phyloP scores from a whole-genome alignment of 805 yeast species.

The Blastobotrys chiropterorum region DNA sequence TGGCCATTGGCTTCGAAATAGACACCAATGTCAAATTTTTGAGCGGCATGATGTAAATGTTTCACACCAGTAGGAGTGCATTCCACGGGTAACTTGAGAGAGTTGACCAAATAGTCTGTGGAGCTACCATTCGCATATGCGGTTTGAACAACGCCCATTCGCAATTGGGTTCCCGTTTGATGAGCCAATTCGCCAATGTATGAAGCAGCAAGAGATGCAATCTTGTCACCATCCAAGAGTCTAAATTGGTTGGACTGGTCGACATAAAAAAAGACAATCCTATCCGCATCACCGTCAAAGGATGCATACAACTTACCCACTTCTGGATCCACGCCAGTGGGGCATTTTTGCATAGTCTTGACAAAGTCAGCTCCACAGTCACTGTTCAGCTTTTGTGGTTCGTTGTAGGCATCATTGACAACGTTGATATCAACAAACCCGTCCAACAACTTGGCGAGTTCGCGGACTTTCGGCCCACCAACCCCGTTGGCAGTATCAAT shows the following conservation, averaged over 20 bases:
- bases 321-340: constrained; percentile 47
- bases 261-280: constrained; percentile 66
- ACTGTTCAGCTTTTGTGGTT: constrained; percentile 58
- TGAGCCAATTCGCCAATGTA: constrained; percentile 46
- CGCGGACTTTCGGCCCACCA: constrained; percentile 69
- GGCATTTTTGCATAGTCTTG: constrained; percentile 78
- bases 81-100: constrained; percentile 66
- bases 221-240: constrained; percentile 84
- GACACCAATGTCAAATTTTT: constrained; percentile 79
- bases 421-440: constrained; percentile 37
- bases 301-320: constrained; percentile 57
- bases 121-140: constrained; percentile 97
- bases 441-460: constrained; percentile 40
- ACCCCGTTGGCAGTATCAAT: constrained; percentile 97
- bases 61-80: constrained; percentile 96
- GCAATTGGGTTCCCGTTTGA: constrained; percentile 36
- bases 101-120: constrained; percentile 58
- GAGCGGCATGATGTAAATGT: constrained; percentile 90
- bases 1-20: constrained; percentile 99
- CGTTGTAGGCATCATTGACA: constrained; percentile 47
- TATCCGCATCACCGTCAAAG: constrained; percentile 96
- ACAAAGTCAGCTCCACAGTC: constrained; percentile 95
- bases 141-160: constrained; percentile 87
- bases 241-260: constrained; percentile 31
- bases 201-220: constrained; percentile 75